Evolutionary conservation across 2,329 filamentous ascomycete species (phyloP).

Genomic region (Colletotrichum graminicola): DNA sequence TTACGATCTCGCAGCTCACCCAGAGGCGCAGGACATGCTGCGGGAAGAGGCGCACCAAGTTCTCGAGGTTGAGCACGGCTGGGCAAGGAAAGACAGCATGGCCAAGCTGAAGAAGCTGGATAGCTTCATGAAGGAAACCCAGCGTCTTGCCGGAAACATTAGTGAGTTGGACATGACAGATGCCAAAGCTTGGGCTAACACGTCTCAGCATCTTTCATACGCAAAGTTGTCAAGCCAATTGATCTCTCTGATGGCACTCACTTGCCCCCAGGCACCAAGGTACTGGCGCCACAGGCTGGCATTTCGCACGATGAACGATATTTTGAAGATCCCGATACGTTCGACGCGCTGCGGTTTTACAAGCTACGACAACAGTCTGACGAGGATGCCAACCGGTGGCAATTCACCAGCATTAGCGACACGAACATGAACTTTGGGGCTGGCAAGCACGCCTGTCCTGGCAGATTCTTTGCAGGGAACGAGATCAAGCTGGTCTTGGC

Average conservation of each 20-base stretch:
- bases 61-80: conserved; percentile 56
- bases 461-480: conserved; percentile 61
- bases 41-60: conserved; percentile 61
- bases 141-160: conserved; percentile 57
- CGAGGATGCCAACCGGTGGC: conserved; percentile 55
- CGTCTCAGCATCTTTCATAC: conserved; percentile 57
- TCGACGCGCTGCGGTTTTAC: conserved; percentile 65
- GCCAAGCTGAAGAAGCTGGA: conserved; percentile 60
- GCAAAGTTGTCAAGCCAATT: conserved; percentile 60
- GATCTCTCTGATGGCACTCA: conserved; percentile 59
- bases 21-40: conserved; percentile 61
- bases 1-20: conserved; percentile 62
- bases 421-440: conserved; percentile 61
- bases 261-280: conserved; percentile 57
- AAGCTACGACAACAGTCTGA: conserved; percentile 55
- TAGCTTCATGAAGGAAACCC: conserved; percentile 62
- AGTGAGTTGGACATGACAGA: conserved; percentile 49
- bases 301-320: conserved; percentile 56
- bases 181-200: conserved; percentile 40
- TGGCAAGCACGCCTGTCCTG: conserved; percentile 62
- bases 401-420: conserved; percentile 58
- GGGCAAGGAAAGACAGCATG: conserved; percentile 58
- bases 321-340: conserved; percentile 56
- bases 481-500: conserved; percentile 60
- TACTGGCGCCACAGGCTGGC: conserved; percentile 57